Percentiles rank a stretch among this genome's conserved stretches.
phyloP scores from a whole-genome alignment of 805 yeast genomes.

The Priceomyces carsonii region DNA sequence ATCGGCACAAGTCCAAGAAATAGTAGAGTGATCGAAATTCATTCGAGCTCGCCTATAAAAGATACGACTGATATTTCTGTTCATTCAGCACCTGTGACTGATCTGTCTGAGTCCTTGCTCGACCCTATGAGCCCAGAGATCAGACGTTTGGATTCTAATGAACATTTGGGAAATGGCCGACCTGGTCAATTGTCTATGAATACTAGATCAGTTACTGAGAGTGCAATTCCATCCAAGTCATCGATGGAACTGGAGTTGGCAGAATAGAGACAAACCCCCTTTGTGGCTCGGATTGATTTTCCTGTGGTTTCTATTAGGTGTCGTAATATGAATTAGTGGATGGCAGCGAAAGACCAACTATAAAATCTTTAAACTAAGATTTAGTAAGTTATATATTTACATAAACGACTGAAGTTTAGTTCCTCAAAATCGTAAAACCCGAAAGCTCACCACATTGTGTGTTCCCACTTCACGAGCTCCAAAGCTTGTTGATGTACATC shows the following conservation, averaged over 20 bases:
- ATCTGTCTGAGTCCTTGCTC: conserved; percentile 14
- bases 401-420: too few relatives aligned
- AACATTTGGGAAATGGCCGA: conserved; percentile 17
- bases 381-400: too few relatives aligned
- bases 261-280: too few relatives aligned
- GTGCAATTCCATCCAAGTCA: conserved; percentile 18
- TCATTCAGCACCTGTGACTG: conserved; percentile 14
- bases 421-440: too few relatives aligned
- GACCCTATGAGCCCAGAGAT: conserved; percentile 19
- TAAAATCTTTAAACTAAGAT: too few relatives aligned
- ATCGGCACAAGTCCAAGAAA: conserved; percentile 17
- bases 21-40: conserved; percentile 6
- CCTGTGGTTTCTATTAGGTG: too few relatives aligned
- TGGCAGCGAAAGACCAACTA: too few relatives aligned
- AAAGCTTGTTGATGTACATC: conserved; percentile 58
- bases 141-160: conserved; percentile 32
- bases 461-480: conserved; percentile 69
- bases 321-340: too few relatives aligned
- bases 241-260: too few relatives aligned
- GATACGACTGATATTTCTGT: conserved; percentile 11
- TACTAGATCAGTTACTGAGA: conserved; percentile 37
- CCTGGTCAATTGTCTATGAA: conserved; percentile 33
- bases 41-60: conserved; percentile 6
- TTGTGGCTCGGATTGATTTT: too few relatives aligned
- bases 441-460: conserved; percentile 50